Percentiles rank a stretch among this genome's conserved stretches.
phyloP scores from a whole-genome alignment of 257 asterid species.

The Fraxinus anomala region DNA sequence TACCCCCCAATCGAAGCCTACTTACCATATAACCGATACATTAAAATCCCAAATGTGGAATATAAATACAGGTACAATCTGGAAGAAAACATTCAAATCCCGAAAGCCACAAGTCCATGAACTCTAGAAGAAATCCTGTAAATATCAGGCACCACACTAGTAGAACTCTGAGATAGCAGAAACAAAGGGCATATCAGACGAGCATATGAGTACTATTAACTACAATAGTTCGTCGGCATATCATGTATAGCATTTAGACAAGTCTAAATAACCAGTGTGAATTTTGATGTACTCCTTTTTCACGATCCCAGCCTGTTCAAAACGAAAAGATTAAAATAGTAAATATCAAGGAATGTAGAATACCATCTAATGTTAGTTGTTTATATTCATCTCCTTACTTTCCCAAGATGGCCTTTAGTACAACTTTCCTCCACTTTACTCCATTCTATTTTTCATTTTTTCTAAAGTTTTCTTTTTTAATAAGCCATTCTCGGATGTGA shows the following conservation, averaged over 20 bases:
- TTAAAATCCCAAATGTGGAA: too few species aligned
- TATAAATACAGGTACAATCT: background rate
- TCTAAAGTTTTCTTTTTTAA: too few species aligned
- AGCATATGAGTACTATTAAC: conserved; percentile 8
- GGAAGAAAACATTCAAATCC: background rate
- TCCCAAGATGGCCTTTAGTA: too few species aligned
- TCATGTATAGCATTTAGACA: conserved; percentile 12
- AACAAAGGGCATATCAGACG: background rate
- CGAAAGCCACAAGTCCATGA: background rate
- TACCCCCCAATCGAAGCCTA: too few species aligned
- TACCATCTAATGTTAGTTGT: background rate
- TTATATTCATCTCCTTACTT: too few species aligned
- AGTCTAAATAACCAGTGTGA: conserved; percentile 37
- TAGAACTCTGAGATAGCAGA: background rate
- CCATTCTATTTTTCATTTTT: too few species aligned
- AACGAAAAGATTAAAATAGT: background rate
- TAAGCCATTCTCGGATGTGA: too few species aligned
- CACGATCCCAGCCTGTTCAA: conserved; percentile 48
- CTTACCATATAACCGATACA: too few species aligned
- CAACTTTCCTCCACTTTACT: too few species aligned
- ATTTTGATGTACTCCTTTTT: conserved; percentile 62
- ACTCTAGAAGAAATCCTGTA: background rate
- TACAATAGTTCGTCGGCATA: background rate
- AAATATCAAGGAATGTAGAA: background rate
- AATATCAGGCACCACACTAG: conserved; percentile 16